phyloP scores from a whole-genome alignment of 2,329 filamentous ascomycete genomes.

The Lojkania enalia region DNA sequence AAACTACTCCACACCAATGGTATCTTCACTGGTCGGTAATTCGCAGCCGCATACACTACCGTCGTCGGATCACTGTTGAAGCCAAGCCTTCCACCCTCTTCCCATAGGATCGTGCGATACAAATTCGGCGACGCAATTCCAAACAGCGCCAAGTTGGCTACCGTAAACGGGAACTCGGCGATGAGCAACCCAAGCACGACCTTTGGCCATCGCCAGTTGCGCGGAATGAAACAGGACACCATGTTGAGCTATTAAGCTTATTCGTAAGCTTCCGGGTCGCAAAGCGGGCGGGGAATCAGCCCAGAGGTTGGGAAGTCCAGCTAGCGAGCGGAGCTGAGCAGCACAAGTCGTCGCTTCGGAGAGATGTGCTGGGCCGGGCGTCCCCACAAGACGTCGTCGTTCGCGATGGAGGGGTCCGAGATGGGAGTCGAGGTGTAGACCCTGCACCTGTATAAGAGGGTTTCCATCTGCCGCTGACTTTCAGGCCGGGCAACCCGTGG shows the following conservation, averaged over 20 bases:
- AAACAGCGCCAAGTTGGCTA: conserved; percentile 70
- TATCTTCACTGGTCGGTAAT: conserved; percentile 63
- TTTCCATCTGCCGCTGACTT: too few species aligned
- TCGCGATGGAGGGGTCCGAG: too few species aligned
- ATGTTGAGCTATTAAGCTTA: conserved; percentile 17
- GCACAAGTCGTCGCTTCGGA: too few species aligned
- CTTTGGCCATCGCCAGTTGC: conserved; percentile 58
- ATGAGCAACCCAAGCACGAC: conserved; percentile 62
- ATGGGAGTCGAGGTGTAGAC: too few species aligned
- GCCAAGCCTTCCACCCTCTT: conserved; percentile 68
- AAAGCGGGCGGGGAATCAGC: too few species aligned
- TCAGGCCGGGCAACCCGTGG: too few species aligned
- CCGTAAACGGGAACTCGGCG: conserved; percentile 66
- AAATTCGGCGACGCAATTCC: conserved; percentile 73
- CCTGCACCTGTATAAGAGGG: too few species aligned
- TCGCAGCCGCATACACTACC: conserved; percentile 73
- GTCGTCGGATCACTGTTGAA: conserved; percentile 75
- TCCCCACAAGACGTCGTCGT: too few species aligned
- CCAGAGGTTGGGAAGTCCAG: too few species aligned
- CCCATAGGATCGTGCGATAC: conserved; percentile 73
- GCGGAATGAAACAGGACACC: conserved; percentile 55
- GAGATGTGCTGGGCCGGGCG: too few species aligned
- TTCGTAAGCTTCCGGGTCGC: background rate
- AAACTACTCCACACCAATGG: conserved; percentile 74
- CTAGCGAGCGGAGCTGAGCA: too few species aligned